Evolutionary conservation across 2,329 filamentous ascomycete species (phyloP).

Genomic region (Neofusicoccum umdonicola): DNA sequence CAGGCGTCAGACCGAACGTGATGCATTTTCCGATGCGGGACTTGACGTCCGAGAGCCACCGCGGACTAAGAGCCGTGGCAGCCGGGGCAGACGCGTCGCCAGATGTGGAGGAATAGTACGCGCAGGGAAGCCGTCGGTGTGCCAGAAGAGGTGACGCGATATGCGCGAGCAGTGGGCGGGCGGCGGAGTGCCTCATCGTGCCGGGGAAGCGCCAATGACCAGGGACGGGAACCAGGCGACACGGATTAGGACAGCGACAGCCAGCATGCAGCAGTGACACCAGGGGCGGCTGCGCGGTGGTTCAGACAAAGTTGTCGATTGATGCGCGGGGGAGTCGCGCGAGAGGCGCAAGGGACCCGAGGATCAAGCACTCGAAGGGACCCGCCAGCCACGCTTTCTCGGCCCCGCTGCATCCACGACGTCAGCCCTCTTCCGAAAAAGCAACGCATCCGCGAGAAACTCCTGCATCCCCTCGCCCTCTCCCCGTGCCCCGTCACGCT

Average conservation of each 20-base stretch:
- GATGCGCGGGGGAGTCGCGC: slow-evolving; percentile 1
- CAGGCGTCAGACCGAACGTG: slow-evolving; percentile 64
- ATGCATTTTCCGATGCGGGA: slow-evolving; percentile 70
- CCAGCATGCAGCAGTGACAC: background rate
- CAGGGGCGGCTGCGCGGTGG: background rate
- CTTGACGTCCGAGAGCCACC: slow-evolving; percentile 70
- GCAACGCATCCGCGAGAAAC: background rate
- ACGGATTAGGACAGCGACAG: background rate
- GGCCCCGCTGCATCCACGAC: slow-evolving; percentile 7
- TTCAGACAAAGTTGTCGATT: background rate
- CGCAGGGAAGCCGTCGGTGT: slow-evolving; percentile 2
- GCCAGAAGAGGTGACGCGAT: background rate
- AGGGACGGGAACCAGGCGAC: background rate
- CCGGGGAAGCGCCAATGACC: background rate
- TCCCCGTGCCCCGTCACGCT: background rate
- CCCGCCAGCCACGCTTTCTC: slow-evolving; percentile 6
- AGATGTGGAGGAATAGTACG: slow-evolving; percentile 6
- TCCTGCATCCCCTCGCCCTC: background rate
- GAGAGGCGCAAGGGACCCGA: background rate
- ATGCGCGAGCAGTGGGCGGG: slow-evolving; percentile 12
- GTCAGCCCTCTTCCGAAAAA: slow-evolving; percentile 9
- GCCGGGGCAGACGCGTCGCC: slow-evolving; percentile 20
- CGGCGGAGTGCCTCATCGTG: slow-evolving; percentile 7
- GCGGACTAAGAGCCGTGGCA: slow-evolving; percentile 44
- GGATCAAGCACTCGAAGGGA: background rate